Evolutionary conservation across 2,329 filamentous ascomycete genomes (phyloP), one percentile per base, ranked within the genome.

Genomic region (Xylaria polymorpha): DNA sequence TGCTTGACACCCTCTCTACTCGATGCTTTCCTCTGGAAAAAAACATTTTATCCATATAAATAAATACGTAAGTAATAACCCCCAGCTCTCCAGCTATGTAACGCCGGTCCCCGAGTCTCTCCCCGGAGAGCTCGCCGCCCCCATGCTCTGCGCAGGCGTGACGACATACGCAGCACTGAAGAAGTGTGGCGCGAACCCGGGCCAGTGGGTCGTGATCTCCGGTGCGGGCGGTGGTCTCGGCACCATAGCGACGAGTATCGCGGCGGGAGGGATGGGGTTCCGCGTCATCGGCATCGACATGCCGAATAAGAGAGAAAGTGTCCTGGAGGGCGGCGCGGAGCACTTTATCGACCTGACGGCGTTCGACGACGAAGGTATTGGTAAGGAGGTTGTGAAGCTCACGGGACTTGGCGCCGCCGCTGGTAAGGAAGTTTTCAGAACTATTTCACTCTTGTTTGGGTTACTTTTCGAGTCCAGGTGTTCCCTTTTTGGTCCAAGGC

Each of bases 151-250:
- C 61, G 71, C 67, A 0, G 71, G 71, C 29, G 29, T 73, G n/a
- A 74, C 72, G 20, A 66, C 64, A 9, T 74, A 71, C 65, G 53
- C 66, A 8, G 71, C 71, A 1, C 65, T 74, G 48, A 67, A 59
- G 5, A 67, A 66, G 9, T 64, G 64, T 57, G 69, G 69, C 41
- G 71, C 72, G 20, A 39, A 4, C 4, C 37, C 61, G 2, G 71
- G 71, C 3, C 66, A 73, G 41, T 72, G 71, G 71, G 50, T 73
- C 37, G 71, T 64, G 22, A 61, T 72, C 22, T 61, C 68, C n/a
- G 70, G 71, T 29, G 70, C 71, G 0, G 71, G 71, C 55, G 70
- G 71, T 43, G 71, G 71, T 5, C 70, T 72, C 48, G 71, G 71
- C 3, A 61, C 64, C 1, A 22, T 71, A 4, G 71, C 70, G 14